Evolutionary conservation across 2,329 filamentous ascomycete species (phyloP).

Genomic region (Corinectria fuckeliana): DNA sequence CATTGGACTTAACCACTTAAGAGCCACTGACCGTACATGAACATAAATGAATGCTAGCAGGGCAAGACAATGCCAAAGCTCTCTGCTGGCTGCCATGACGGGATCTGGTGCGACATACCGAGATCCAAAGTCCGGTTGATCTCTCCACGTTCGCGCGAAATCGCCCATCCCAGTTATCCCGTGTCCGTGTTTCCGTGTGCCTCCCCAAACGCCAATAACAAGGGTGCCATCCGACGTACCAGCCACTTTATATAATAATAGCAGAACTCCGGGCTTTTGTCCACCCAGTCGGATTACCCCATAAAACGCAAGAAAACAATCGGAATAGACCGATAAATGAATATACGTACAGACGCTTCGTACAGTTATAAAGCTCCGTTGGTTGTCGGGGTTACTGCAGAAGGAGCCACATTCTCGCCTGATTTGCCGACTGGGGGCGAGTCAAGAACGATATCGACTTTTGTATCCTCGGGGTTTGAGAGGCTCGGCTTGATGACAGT

Average conservation of each 20-base stretch:
- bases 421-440: slow-evolving; percentile 39
- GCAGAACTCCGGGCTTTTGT: slow-evolving; percentile 43
- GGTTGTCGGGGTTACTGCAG: slow-evolving; percentile 30
- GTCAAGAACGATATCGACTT: slow-evolving; percentile 45
- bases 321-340: slow-evolving; percentile 25
- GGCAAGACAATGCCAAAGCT: background rate
- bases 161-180: slow-evolving; percentile 18
- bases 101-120: slow-evolving; percentile 18
- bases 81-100: slow-evolving; percentile 6
- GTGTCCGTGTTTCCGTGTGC: slow-evolving; percentile 20
- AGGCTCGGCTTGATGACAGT: slow-evolving; percentile 43
- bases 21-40: slow-evolving; percentile 7
- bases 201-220: slow-evolving; percentile 37
- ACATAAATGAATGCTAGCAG: background rate
- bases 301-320: slow-evolving; percentile 30
- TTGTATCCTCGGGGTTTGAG: slow-evolving; percentile 46
- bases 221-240: slow-evolving; percentile 30
- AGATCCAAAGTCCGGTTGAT: slow-evolving; percentile 12
- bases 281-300: slow-evolving; percentile 28
- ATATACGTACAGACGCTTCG: slow-evolving; percentile 36
- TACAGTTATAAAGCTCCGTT: slow-evolving; percentile 40
- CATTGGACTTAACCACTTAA: slow-evolving; percentile 6
- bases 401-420: slow-evolving; percentile 33
- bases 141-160: slow-evolving; percentile 5
- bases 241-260: slow-evolving; percentile 37